Evolutionary conservation across 2,329 filamentous ascomycete genomes (phyloP), one percentile per base, ranked within the genome.

Genomic region (Nakataea oryzae): DNA sequence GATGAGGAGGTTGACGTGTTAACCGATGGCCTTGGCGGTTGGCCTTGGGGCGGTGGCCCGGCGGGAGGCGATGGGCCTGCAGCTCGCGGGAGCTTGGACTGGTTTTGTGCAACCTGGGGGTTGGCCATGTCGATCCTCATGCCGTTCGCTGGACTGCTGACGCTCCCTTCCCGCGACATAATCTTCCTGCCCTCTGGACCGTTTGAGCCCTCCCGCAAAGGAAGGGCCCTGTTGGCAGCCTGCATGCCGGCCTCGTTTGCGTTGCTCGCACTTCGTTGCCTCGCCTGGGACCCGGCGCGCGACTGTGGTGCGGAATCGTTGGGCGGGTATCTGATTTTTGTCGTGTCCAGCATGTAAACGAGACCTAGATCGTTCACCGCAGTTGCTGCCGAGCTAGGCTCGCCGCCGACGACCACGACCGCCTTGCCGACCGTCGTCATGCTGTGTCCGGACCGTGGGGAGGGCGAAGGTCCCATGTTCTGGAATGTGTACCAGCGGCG

Each of bases 401-500:
- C 96, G 66, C 95, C 95, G 50, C 91, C 96, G 34, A 97, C 81
- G 54, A 97, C 91, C 58, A 97, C 88, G 65, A 99, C 88, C 64
- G 93, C 90, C 74, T 96, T 97, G 32, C 91, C 91, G 65, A 93
- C 91, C 2, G 92, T 87, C 2, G 95, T 97, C 95, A 99, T 97
- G 74, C 92, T 97, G 74, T 99, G 95, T 1, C 95, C 95, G 21
- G 93, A 97, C 64, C 95, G 84, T 34, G 95, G 87, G 3, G 93
- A 97, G 0, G 95, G 95, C 1, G 93, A 96, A 3, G 93, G 93
- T 0, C 95, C 95, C 95, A 99, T 99, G 71, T 99, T 99, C 71
- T 99, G 95, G 75, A 99, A 99, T 47, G 95, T 99, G 74, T 97
- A 99, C 95, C 95, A 99, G 64, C 95, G 86, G 66, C 91, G 87